Conservation (phyloP, 1,139 yeast species). For the Scheffersomyces titani region DNA sequence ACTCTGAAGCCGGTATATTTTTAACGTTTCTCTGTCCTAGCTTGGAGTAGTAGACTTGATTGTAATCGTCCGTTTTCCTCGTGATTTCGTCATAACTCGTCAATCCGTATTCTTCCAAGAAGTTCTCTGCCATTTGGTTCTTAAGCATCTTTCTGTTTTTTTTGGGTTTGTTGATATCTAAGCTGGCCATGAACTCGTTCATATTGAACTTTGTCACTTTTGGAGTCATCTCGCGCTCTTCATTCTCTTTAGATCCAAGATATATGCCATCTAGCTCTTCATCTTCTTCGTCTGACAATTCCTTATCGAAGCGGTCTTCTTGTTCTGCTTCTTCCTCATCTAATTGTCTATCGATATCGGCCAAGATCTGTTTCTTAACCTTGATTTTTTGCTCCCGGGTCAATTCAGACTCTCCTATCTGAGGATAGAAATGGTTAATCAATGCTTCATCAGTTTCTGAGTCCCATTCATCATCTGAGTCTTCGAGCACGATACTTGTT, state of each 20-base stretch:
- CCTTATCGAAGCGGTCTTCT: constrained; percentile 10
- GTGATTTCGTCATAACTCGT: constrained; percentile 30
- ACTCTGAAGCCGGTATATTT: constrained; percentile 26
- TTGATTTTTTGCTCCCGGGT: constrained; percentile 37
- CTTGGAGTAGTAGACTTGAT: constrained; percentile 22
- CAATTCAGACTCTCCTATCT: constrained; percentile 33
- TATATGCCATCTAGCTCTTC: constrained; percentile 4
- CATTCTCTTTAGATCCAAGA: constrained; percentile 2
- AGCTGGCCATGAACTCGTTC: constrained; percentile 25
- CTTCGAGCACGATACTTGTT: constrained; percentile 22
- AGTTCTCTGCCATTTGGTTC: constrained; percentile 32
- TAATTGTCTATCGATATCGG: constrained; percentile 23
- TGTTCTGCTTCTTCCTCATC: constrained; percentile 16
- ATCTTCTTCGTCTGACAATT: constrained; percentile 10
- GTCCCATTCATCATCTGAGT: constrained; percentile 43
- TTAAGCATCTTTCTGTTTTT: constrained; percentile 33
- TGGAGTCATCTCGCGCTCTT: constrained; percentile 1
- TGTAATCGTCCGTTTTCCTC: constrained; percentile 28
- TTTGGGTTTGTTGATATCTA: constrained; percentile 16
- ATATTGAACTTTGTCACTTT: constrained; percentile 15
- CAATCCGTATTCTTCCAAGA: constrained; percentile 45
- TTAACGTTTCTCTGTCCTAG: constrained; percentile 21
- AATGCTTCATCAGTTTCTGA: constrained; percentile 46
- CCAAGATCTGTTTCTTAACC: constrained; percentile 39
- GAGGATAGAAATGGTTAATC: constrained; percentile 44